Percentiles rank a stretch among this genome's conserved stretches.
Evolutionary conservation across 331 rosid species (phyloP).

Genomic region (Rhamnella rubrinervis): DNA sequence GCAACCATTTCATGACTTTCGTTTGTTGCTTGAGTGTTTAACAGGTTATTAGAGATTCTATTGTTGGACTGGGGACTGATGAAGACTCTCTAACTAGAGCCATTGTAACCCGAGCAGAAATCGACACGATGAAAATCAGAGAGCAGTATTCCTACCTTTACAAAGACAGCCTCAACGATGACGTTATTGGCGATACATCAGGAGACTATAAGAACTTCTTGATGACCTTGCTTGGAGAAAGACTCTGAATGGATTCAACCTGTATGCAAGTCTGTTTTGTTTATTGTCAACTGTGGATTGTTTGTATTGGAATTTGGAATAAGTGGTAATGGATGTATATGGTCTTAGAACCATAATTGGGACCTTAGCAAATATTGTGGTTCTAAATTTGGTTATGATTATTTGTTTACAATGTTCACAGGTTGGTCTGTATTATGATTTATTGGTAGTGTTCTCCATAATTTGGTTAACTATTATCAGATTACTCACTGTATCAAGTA

Average conservation of each 20-base stretch:
- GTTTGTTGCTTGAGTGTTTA: constrained; percentile 12
- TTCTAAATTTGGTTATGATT: no score
- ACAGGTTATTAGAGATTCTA: constrained; percentile 75
- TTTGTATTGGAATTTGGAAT: neutral
- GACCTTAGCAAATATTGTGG: no score
- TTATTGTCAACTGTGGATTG: constrained; percentile 12
- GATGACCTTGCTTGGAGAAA: constrained; percentile 79
- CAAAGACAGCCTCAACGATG: constrained; percentile 56
- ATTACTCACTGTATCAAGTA: no score
- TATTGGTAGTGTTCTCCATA: no score
- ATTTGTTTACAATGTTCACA: no score
- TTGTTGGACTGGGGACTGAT: constrained; percentile 81
- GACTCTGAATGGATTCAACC: constrained; percentile 34
- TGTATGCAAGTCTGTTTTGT: constrained; percentile 8
- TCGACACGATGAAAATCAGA: constrained; percentile 57
- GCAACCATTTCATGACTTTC: neutral
- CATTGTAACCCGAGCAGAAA: constrained; percentile 73
- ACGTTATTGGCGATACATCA: constrained; percentile 73
- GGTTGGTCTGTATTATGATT: no score
- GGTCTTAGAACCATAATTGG: no score
- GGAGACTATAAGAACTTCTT: constrained; percentile 70
- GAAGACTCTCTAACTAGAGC: constrained; percentile 82
- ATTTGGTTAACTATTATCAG: no score
- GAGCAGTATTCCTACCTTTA: constrained; percentile 57
- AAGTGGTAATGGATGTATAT: neutral